Evolutionary conservation across 2,329 filamentous ascomycete genomes (phyloP), one percentile per base, ranked within the genome.

Genomic region (Calonectria montana): DNA sequence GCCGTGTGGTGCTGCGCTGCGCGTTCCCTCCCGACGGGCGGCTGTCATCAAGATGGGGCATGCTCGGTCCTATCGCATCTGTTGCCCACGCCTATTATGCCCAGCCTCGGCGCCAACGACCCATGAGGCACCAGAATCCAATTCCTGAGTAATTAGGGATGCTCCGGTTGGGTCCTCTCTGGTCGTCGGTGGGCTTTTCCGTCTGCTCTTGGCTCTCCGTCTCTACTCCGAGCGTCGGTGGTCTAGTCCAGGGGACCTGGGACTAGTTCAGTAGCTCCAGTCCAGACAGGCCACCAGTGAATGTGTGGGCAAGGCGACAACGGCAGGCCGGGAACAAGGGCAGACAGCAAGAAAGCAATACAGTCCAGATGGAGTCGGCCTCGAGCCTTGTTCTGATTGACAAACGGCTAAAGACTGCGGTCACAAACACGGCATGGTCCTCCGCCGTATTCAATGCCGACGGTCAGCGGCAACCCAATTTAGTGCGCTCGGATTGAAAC

Each of bases 131-230:
- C 48, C 47, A 69, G 23, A 69, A 70, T 70, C 62, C 62, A 71
- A 73, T 71, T 62, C 57, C 43, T 29, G 75, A 25, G 75, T 74
- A 78, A 76, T 77, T 76, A 67, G 71, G 73, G 71, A 73, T 72
- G 70, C 69, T 77, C 71, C 75, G 72, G 74, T 79, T 79, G 75
- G 76, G 59, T 69, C 73, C 66, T 61, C 65, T 39, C 41, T 43
- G 63, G n/a, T n/a, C 47, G 57, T 25, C 71, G 55, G n/a, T 47
- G 47, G 61, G 41, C 62, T 67, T 62, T 72, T 25, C 29, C 31
- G 31, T 23, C 29, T 23, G 25, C 39, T 55, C 39, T 21, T 41
- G 18, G 47, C 18, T 37, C 70, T 47, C 43, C 66, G 65, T 53
- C 13, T 45, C 61, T 61, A 55, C 45, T 70, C 71, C 65, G 69